Base-by-base conservation (phyloP, 768 basidiomycete species). In the Collybia sordida region DNA sequence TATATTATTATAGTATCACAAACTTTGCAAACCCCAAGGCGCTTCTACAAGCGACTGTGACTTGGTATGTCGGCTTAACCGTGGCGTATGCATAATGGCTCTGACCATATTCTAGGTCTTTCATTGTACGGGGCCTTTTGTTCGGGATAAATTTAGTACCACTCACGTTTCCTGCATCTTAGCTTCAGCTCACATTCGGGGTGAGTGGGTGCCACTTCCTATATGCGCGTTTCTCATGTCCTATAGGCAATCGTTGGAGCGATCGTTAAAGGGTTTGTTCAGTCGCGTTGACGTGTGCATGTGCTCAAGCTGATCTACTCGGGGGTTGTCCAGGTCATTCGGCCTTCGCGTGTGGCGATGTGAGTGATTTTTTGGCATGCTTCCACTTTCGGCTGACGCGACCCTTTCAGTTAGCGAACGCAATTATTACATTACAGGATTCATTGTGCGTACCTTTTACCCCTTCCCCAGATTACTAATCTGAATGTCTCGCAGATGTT, bases 281-380 rank as follows among this genome's bases (percentile, higher is more conserved):
- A 11, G 23, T 36, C 8, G 22, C 18, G 24, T 45, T 23, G 15
- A 27, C 21, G 22, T 25, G 5, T 36, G 36, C 18, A 40, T 27
- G 15, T 40, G 50, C 34, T 39, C 43, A 39, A 38, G 14, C 48
- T 52, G 19, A 54, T 17, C n/a, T 45, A 6, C 11, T 19, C 23
- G 22, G 28, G 15, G 31, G 27, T 19, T 25, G 17, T 50, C n/a
- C 45, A 85, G 83, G 25, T 73, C 74, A 43, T 86, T 85, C 49
- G 77, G 73, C 0, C 60, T 83, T 45, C 75, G 83, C 22, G 85
- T 86, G 18, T 87, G 82, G 79, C 64, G 84, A 65, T 86, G 85
- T 86, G 59, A 57, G 74, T 60, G 18, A 15, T 41, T 4, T 17
- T 23, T 11, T 14, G 43, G 15, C 6, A 4, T 28, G 11, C 4